Percentiles rank a stretch among this genome's conserved stretches.
Conservation (phyloP, 2,329 filamentous ascomycete genomes). For the Orbilia oligospora region DNA sequence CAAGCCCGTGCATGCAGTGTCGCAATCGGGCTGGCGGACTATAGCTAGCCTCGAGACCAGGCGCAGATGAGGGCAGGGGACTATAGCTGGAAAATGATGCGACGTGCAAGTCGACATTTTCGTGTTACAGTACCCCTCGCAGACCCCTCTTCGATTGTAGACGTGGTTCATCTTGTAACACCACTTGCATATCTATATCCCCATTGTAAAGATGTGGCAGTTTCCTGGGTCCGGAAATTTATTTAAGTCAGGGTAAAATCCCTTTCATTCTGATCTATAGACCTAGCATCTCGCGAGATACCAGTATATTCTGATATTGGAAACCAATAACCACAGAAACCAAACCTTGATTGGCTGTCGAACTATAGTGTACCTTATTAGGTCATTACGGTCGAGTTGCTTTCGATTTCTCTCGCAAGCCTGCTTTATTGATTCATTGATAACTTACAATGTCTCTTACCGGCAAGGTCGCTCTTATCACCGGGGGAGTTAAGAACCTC, state of each 20-base stretch:
- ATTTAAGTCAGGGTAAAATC: not conserved
- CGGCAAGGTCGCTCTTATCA: not conserved
- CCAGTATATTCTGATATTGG: not conserved
- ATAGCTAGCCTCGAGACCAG: too few relatives aligned
- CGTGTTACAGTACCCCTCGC: not conserved
- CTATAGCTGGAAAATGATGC: not conserved
- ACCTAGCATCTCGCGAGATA: not conserved
- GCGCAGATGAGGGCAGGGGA: too few relatives aligned
- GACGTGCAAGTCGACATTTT: too few relatives aligned
- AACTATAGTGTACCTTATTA: too few relatives aligned
- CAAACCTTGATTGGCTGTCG: not conserved
- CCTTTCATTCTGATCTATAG: not conserved
- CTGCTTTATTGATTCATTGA: not conserved
- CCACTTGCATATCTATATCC: too few relatives aligned
- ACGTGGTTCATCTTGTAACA: not conserved
- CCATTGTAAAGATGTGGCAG: too few relatives aligned
- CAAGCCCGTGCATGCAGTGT: not conserved
- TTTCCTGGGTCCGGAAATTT: not conserved
- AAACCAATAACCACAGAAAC: not conserved
- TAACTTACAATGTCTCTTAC: not conserved
- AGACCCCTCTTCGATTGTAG: not conserved
- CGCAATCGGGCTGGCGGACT: not conserved
- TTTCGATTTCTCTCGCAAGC: not conserved
- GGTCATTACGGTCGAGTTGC: too few relatives aligned
- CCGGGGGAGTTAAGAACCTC: constrained; percentile 13